These are phyloP conservation scores for Mallotus japonicus DNA, from an alignment of 441 rosid species.

Conservation along the genomic window DNA sequence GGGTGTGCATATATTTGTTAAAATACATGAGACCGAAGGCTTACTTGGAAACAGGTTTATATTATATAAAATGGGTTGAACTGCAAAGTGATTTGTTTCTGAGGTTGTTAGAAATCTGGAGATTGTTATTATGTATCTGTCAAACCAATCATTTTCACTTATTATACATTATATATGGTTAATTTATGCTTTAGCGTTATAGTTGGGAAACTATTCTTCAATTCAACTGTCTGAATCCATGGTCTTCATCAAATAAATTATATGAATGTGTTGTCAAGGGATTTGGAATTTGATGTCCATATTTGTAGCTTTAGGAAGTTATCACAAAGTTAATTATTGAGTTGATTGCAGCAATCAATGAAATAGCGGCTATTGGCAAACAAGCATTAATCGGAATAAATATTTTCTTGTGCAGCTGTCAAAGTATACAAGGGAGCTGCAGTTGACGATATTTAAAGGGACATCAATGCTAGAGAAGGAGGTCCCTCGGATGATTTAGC, in stretches of 20 bases:
- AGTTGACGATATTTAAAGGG: slow-evolving; percentile 81
- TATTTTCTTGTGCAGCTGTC: slow-evolving; percentile 43
- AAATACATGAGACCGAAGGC: not conserved
- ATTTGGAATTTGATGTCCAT: no score
- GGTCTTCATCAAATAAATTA: not conserved
- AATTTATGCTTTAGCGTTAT: not conserved
- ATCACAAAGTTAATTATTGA: no score
- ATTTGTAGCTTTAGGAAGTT: no score
- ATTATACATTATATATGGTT: no score
- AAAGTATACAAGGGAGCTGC: slow-evolving; percentile 61
- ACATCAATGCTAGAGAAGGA: slow-evolving; percentile 85
- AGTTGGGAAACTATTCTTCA: not conserved
- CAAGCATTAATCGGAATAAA: slow-evolving; percentile 2
- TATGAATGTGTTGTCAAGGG: not conserved
- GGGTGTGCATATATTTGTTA: not conserved
- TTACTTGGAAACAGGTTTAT: not conserved
- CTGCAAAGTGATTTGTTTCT: not conserved
- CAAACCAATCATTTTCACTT: no score
- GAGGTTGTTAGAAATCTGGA: no score
- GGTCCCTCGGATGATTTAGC: slow-evolving; percentile 34
- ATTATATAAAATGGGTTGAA: not conserved
- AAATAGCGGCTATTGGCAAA: not conserved
- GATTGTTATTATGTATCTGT: no score
- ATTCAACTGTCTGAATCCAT: not conserved
- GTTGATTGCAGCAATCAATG: no score